Conservation (phyloP, 306 rosid species). For the Vigna radiata region DNA sequence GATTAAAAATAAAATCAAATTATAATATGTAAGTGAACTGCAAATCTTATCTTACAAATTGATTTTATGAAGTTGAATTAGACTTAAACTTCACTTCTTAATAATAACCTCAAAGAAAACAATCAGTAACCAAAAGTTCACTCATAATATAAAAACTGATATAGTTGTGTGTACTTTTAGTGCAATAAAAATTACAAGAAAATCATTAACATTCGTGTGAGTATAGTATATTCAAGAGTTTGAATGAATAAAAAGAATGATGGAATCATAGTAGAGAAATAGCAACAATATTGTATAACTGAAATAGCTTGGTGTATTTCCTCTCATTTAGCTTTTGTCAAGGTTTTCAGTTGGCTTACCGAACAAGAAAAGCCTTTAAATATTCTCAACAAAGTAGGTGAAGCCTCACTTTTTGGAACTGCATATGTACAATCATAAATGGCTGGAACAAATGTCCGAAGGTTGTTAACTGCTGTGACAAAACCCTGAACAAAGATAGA, state of each 20-base stretch:
- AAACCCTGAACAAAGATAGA: slow-evolving; percentile 65
- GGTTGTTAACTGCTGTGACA: slow-evolving; percentile 68
- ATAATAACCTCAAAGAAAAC: too few relatives aligned
- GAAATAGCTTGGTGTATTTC: neutral
- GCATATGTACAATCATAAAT: slow-evolving; percentile 87
- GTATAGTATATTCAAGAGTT: neutral
- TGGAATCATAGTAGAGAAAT: neutral
- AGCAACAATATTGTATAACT: neutral
- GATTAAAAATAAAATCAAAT: too few relatives aligned
- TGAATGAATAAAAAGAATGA: neutral
- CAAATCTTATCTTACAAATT: too few relatives aligned
- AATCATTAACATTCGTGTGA: neutral
- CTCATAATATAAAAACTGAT: too few relatives aligned
- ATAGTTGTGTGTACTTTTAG: too few relatives aligned
- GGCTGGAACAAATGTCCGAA: slow-evolving; percentile 70
- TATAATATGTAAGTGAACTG: too few relatives aligned
- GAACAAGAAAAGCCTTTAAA: slow-evolving; percentile 67
- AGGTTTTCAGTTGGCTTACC: slow-evolving; percentile 61
- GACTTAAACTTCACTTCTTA: too few relatives aligned
- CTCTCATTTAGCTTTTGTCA: slow-evolving; percentile 27
- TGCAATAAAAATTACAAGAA: too few relatives aligned
- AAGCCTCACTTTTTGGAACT: slow-evolving; percentile 58
- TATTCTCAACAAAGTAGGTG: slow-evolving; percentile 77
- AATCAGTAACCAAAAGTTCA: too few relatives aligned
- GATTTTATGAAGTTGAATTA: too few relatives aligned